Percentiles rank a stretch among this genome's conserved stretches.
phyloP scores from a whole-genome alignment of 768 basidiomycete genomes.

The Tulasnella sp. region DNA sequence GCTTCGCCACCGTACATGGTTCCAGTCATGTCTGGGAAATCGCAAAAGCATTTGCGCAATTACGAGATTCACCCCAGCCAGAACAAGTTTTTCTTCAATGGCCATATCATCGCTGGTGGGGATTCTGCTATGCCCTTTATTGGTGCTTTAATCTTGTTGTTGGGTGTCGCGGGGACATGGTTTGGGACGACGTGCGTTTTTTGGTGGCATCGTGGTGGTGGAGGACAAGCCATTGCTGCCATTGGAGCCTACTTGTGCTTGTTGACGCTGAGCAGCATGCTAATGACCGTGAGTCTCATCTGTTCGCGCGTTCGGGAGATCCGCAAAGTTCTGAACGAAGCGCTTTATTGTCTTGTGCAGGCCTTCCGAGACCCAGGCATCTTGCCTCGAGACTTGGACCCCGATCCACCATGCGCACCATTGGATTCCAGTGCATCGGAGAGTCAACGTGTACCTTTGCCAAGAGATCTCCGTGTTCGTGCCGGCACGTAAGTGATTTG shows the following conservation, averaged over 20 bases:
- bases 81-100: conserved; percentile 67
- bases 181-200: conserved; percentile 81
- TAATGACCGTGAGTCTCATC: conserved; percentile 53
- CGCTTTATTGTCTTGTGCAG: conserved; percentile 34
- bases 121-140: conserved; percentile 81
- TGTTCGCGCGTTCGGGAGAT: conserved; percentile 22
- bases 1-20: conserved; percentile 20
- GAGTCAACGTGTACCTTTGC: conserved; percentile 58
- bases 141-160: conserved; percentile 49
- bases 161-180: conserved; percentile 72
- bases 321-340: conserved; percentile 18
- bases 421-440: conserved; percentile 51
- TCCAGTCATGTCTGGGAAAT: conserved; percentile 35
- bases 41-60: conserved; percentile 42
- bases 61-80: conserved; percentile 61
- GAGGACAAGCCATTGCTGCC: conserved; percentile 60
- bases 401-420: conserved; percentile 66
- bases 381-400: conserved; percentile 79
- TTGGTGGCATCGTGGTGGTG: conserved; percentile 64
- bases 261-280: conserved; percentile 65
- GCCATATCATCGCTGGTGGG: conserved; percentile 72
- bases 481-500: conserved; percentile 54
- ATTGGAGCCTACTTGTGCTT: conserved; percentile 55
- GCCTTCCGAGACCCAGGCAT: conserved; percentile 83
- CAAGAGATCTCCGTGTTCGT: conserved; percentile 74